Evolutionary conservation across 805 yeast species (phyloP), one percentile per base, ranked within the genome.

Genomic region (Candida chilensis): DNA sequence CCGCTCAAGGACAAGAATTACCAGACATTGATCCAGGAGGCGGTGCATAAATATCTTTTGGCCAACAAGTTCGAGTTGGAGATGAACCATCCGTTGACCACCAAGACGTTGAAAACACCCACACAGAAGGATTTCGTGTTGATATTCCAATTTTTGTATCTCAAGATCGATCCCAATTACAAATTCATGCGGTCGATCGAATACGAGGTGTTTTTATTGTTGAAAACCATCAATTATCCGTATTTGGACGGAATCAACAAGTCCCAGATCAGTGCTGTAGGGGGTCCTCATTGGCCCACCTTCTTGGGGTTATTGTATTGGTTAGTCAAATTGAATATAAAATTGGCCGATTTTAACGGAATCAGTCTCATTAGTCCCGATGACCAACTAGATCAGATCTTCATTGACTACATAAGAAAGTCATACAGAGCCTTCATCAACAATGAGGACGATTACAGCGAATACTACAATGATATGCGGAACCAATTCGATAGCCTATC

Each of bases 181-280:
- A 61, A 60, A 38, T 84, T 83, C 48, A 63, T 72, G 12, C 73
- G 71, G 45, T 64, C 83, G 11, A 67, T 82, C 20, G 95, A 86
- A 38, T 65, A 71, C 28, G 96, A 87, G 37, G 81, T 86, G 3
- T 80, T 77, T 37, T 65, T 70, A 13, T 55, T 84, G 13, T 56
- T 87, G 41, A 78, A 74, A 45, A 64, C 64, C 21, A 50, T 86
- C 36, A 72, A 71, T 29, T 87, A 87, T 44, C 96, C 96, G 2
- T 85, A 79, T 48, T 52, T 85, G 34, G 94, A 82, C 24, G 62
- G 83, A 0, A 76, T 88, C 24, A 83, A 80, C 50, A 78, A 87
- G 45, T 79, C 92, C 1, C 94, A 85, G 47, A 78, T 87, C 22
- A 74, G 87, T 22, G 95, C 95, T 0, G 95, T 85, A 9, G 95